phyloP scores from a whole-genome alignment of 2,329 filamentous ascomycete species.

The Colletotrichum lupini region DNA sequence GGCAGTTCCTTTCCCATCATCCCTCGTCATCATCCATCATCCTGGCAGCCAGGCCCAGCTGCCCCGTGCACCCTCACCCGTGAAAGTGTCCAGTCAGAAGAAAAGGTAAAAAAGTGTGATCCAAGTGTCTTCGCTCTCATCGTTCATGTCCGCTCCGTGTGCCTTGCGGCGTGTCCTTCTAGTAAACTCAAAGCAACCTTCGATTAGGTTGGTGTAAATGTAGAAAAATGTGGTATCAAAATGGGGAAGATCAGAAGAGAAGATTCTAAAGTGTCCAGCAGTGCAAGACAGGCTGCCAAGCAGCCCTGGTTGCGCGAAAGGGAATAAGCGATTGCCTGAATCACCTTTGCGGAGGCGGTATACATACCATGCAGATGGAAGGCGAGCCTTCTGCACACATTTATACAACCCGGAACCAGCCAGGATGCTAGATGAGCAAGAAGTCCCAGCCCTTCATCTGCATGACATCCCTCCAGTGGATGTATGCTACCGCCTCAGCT shows the following conservation, averaged over 20 bases:
- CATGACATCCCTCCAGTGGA: constrained; percentile 97
- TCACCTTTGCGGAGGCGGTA: constrained; percentile 45
- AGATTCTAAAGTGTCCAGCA: constrained; percentile 2
- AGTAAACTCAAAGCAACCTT: constrained; percentile 30
- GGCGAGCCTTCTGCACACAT: not conserved
- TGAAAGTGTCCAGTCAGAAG: constrained; percentile 20
- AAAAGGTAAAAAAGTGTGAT: constrained; percentile 22
- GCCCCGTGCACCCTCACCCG: constrained; percentile 9
- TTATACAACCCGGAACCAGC: constrained; percentile 25
- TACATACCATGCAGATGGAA: constrained; percentile 37
- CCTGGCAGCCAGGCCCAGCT: constrained; percentile 36
- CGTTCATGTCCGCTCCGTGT: constrained; percentile 36
- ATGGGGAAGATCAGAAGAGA: constrained; percentile 34
- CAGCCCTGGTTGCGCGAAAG: constrained; percentile 16
- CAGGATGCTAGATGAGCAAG: constrained; percentile 76
- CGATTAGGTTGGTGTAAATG: constrained; percentile 37
- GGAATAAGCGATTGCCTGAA: constrained; percentile 50
- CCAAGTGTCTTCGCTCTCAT: constrained; percentile 37
- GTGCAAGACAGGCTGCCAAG: constrained; percentile 27
- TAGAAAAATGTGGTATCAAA: constrained; percentile 41
- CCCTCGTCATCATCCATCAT: constrained; percentile 32
- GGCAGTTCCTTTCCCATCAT: constrained; percentile 37
- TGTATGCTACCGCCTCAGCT: constrained; percentile 65
- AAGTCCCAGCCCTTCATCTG: constrained; percentile 91
- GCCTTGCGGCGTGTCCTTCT: constrained; percentile 52